Evolutionary conservation across 345 rosid species (phyloP).

Genomic region (Aegle marmelos): DNA sequence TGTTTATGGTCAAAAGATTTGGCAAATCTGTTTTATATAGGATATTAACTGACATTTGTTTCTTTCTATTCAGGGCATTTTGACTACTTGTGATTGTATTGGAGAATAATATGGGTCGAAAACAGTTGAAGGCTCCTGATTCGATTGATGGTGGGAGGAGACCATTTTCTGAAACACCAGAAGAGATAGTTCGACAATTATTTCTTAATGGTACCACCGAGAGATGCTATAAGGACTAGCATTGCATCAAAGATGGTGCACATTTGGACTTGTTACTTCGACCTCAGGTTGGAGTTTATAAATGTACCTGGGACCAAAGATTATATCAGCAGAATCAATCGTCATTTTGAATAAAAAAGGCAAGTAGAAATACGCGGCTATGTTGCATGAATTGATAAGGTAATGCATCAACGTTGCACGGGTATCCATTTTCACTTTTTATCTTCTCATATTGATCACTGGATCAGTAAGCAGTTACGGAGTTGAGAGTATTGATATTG

Average conservation of each 20-base stretch:
- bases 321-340: neutral
- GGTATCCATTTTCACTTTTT: neutral
- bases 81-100: neutral
- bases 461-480: neutral
- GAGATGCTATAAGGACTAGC: constrained; percentile 1
- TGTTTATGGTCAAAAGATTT: too few species aligned
- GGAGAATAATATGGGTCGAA: neutral
- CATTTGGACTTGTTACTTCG: neutral
- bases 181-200: neutral
- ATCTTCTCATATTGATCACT: constrained; percentile 3
- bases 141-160: neutral
- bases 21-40: too few species aligned
- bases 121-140: neutral
- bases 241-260: neutral
- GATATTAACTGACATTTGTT: neutral
- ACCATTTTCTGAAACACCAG: neutral
- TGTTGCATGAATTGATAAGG: neutral
- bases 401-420: neutral
- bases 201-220: neutral
- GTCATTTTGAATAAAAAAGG: neutral
- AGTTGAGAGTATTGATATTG: neutral
- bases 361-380: neutral
- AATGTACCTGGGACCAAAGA: constrained; percentile 1
- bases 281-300: neutral
- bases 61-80: neutral